Base-by-base conservation (phyloP, 495 filamentous ascomycete species). In the Neurospora tetraspora region DNA sequence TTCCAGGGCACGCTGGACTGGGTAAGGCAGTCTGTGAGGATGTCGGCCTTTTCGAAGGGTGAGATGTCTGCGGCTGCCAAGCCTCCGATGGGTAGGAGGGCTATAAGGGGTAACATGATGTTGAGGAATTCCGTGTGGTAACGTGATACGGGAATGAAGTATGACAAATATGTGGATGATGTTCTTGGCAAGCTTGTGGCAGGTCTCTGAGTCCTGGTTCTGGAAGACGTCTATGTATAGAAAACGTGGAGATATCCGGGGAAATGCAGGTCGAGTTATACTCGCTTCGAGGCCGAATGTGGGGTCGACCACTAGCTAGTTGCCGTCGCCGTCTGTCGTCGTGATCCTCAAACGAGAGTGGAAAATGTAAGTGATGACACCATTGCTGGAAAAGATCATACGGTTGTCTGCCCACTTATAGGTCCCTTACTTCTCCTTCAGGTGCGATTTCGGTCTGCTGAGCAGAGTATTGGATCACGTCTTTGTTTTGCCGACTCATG, bases 11-110 rank as follows among this genome's bases (percentile, higher is more conserved):
- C 83, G 10, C 69, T 71, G 11, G 78, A 77, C 42, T 76, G 70
- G 16, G 78, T 76, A 34, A 86, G 79, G 39, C 83, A 85, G 68
- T 83, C 82, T 42, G 78, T 76, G 16, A 86, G 74, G 16, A 78
- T 73, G 27, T 77, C 79, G n/a, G 73, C 71, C 59, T 78, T 77
- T 42, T 78, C 76, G 4, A 78, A 73, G 3, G 77, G 69, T 23
- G 71, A 74, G 38, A 71, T 71, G 23, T 43, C 20, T 3, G 71
- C 38, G 12, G 76, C 39, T 31, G 76, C 73, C 68, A 78, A 73
- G 75, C 75, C 77, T 53, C 20, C 20, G 12, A 53, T 53, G 45
- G 45, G 5, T 61, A 79, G 34, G 9, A 79, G 77, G 70, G 76
- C 72, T 27, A 70, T 39, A 31, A 78, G 39, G 40, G 39, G 47